A percentile compares a stretch with the other conserved stretches of the same genome.
phyloP scores from a whole-genome alignment of 1,139 yeast species.

The Geotrichum histeridarum region DNA sequence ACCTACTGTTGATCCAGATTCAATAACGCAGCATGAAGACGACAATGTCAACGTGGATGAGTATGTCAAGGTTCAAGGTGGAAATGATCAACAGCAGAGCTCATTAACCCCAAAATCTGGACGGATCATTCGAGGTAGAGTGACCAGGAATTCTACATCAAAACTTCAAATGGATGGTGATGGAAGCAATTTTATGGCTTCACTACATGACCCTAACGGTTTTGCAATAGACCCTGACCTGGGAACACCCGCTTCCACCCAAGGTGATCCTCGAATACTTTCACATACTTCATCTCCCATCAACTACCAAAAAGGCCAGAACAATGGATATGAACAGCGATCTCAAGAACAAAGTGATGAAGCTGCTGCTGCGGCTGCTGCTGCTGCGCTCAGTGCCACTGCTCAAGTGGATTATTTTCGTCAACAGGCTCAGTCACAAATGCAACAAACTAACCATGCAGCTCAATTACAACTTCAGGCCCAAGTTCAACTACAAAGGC shows the following conservation, averaged over 20 bases:
- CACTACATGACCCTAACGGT: constrained; percentile 10
- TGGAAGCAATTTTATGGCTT: not conserved
- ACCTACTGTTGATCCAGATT: not conserved
- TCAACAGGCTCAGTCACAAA: constrained; percentile 12
- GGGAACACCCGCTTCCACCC: constrained; percentile 6
- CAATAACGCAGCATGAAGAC: constrained; percentile 1
- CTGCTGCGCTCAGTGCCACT: not conserved
- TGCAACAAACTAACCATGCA: constrained; percentile 5
- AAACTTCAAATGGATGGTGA: constrained; percentile 1
- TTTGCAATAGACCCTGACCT: constrained; percentile 23
- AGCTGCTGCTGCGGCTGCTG: not conserved
- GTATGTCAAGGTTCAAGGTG: constrained; percentile 5
- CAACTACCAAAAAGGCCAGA: not conserved
- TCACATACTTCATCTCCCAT: not conserved
- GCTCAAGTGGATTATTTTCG: constrained; percentile 5
- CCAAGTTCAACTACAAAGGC: constrained; percentile 12
- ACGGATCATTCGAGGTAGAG: not conserved
- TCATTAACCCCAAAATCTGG: not conserved
- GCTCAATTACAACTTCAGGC: constrained; percentile 13
- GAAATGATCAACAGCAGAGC: constrained; percentile 2
- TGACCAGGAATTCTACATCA: not conserved
- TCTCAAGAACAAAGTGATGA: constrained; percentile 3
- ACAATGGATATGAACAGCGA: constrained; percentile 3
- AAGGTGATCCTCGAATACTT: not conserved
- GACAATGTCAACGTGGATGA: not conserved